phyloP scores from a whole-genome alignment of 163 green algal species.

The Dunaliella salina region DNA sequence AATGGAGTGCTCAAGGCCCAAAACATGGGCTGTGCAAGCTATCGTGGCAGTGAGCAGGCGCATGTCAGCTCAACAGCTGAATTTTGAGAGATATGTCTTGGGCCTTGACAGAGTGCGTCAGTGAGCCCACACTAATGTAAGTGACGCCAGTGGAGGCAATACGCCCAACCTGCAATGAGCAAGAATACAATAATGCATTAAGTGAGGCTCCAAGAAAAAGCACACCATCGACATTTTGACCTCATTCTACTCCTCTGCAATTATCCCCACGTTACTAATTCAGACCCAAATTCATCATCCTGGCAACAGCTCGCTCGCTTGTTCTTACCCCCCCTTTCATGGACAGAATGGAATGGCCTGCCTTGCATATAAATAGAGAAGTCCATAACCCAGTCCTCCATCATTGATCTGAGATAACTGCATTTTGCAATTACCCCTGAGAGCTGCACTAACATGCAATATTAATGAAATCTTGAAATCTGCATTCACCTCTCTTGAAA shows the following conservation, averaged over 20 bases:
- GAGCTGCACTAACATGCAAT: no score
- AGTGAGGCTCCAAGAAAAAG: not conserved
- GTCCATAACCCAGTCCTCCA: no score
- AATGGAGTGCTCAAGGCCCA: no score
- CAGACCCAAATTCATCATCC: not conserved
- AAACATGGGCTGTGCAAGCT: no score
- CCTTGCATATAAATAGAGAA: no score
- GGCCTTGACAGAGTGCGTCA: constrained; percentile 92
- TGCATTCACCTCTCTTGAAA: no score
- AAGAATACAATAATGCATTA: not conserved
- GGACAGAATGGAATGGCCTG: no score
- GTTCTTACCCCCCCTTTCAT: no score
- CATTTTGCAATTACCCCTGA: no score
- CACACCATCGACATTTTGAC: not conserved
- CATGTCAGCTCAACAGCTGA: constrained; percentile 25
- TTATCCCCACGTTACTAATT: not conserved
- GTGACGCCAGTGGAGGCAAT: constrained; percentile 89
- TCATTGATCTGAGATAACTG: no score
- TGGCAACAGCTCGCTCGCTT: not conserved
- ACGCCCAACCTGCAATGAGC: not conserved
- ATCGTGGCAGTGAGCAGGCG: no score
- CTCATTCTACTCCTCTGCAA: not conserved
- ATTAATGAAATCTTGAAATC: no score
- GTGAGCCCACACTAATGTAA: constrained; percentile 85
- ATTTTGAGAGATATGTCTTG: constrained; percentile 97